A percentile compares a stretch with the other conserved stretches of the same genome.
phyloP scores from a whole-genome alignment of 2,329 filamentous ascomycete genomes.

The Hymenoscyphus occultus region DNA sequence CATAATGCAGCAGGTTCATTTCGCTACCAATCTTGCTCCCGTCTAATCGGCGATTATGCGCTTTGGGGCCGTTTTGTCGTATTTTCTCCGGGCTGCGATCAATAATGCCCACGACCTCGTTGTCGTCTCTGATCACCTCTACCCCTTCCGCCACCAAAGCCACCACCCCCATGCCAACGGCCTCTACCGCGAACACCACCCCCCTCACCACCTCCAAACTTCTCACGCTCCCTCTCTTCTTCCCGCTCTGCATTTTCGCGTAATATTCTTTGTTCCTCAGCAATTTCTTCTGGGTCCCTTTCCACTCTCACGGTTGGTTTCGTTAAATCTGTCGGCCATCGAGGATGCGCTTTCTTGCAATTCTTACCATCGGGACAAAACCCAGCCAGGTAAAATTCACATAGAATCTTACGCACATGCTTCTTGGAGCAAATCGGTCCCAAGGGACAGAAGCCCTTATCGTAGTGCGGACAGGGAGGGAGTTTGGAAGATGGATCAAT shows the following conservation, averaged over 20 bases:
- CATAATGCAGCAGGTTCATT: slow-evolving; percentile 6
- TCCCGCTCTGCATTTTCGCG: slow-evolving; percentile 52
- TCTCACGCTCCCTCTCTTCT: slow-evolving; percentile 43
- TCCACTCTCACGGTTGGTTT: slow-evolving; percentile 70
- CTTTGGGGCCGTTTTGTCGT: background rate
- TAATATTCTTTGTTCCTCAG: slow-evolving; percentile 57
- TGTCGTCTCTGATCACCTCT: slow-evolving; percentile 22
- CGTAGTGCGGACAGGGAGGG: slow-evolving; percentile 85
- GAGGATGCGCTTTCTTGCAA: slow-evolving; percentile 79
- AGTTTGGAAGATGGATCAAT: slow-evolving; percentile 78
- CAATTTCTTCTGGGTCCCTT: slow-evolving; percentile 50
- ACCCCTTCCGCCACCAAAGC: slow-evolving; percentile 36
- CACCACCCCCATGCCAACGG: slow-evolving; percentile 31
- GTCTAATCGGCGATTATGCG: background rate
- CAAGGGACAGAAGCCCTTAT: slow-evolving; percentile 89
- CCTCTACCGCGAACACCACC: slow-evolving; percentile 36
- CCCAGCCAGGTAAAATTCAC: slow-evolving; percentile 82
- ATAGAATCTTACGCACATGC: slow-evolving; percentile 79
- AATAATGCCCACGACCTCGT: slow-evolving; percentile 30
- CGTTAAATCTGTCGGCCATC: slow-evolving; percentile 70
- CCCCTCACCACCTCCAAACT: slow-evolving; percentile 34
- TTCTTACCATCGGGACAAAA: slow-evolving; percentile 84
- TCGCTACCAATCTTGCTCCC: slow-evolving; percentile 5
- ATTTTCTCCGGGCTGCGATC: slow-evolving; percentile 11
- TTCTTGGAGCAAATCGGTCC: slow-evolving; percentile 85